These are phyloP conservation scores for Cyclanthera cordifolia DNA, from an alignment of 306 rosid species.

Conservation along the genomic window DNA sequence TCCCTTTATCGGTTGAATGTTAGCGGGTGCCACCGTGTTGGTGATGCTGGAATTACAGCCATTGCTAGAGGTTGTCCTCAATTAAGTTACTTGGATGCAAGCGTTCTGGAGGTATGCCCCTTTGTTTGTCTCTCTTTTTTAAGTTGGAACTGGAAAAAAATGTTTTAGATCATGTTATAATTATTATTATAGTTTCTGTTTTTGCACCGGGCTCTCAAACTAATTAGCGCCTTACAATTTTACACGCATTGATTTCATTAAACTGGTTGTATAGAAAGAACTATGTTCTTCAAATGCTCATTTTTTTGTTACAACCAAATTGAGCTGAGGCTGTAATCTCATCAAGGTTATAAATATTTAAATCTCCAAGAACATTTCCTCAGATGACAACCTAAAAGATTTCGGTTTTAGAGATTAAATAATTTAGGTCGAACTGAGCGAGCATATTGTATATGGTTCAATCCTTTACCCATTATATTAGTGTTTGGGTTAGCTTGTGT, in stretches of 20 bases:
- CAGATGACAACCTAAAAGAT: too few relatives aligned
- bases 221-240: neutral
- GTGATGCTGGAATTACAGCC: constrained; percentile 81
- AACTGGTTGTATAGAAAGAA: neutral
- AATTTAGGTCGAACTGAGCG: neutral
- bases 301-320: neutral
- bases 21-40: constrained; percentile 89
- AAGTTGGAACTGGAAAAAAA: neutral
- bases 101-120: constrained; percentile 72
- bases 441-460: neutral
- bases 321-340: too few relatives aligned
- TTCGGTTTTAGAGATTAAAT: too few relatives aligned
- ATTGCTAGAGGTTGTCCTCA: constrained; percentile 82
- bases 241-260: neutral
- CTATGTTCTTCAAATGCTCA: neutral
- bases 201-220: neutral
- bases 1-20: constrained; percentile 70
- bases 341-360: too few relatives aligned
- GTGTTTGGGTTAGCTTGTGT: too few relatives aligned
- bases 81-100: constrained; percentile 59
- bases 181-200: too few relatives aligned
- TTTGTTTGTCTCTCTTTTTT: constrained; percentile 5
- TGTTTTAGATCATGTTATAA: neutral
- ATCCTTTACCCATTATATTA: too few relatives aligned
- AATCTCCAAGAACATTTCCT: too few relatives aligned